Evolutionary conservation across 257 asterid species (phyloP), one percentile per base, ranked within the genome.

Genomic region (Nicotiana knightiana): DNA sequence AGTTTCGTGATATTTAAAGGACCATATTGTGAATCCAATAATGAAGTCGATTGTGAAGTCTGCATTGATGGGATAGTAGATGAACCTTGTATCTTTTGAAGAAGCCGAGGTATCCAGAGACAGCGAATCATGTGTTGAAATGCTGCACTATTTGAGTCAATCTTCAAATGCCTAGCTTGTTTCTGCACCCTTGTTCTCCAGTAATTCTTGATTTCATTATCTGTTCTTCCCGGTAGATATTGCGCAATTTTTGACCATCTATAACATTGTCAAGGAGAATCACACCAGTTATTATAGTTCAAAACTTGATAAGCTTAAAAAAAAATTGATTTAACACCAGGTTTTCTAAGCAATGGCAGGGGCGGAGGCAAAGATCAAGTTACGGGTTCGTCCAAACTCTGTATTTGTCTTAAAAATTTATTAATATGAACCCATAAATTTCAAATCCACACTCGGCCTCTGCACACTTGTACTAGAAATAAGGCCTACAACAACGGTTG

Each of bases 231-330:
- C 0, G 87, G 90, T 13, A 87, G 85, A 64, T 78, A 64, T 53
- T 85, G 88, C 0, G 88, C 90, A n/a, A 85, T 87, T 68, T 82
- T 85, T 11, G 90, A 84, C 90, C 90, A 87, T 78, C 90, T 87
- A 53, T 43, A n/a, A 21, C 3, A 61, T 16, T 21, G 26, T 4
- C 55, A 30, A 37, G 11, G n/a, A 67, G 18, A 67, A 4, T 26
- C 37, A 2, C 43, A 17, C 37, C 18, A 48, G 9, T 39, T 16
- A 32, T 51, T 18, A 32, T 35, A 12, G 4, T 26, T 32, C 13
- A 39, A 18, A 11, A 18, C 16, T 17, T 37, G 10, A 57, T 30
- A 71, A 71, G 58, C 16, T 13, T 64, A 21, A 26, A 28, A 4
- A 43, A 32, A 12, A 6, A 21, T 33, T 39, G 37, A 79, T 62